Percentiles rank a stretch among this genome's conserved stretches.
Evolutionary conservation across 73 alveolate species (phyloP).

Genomic region (Paraurostyla sp.): DNA sequence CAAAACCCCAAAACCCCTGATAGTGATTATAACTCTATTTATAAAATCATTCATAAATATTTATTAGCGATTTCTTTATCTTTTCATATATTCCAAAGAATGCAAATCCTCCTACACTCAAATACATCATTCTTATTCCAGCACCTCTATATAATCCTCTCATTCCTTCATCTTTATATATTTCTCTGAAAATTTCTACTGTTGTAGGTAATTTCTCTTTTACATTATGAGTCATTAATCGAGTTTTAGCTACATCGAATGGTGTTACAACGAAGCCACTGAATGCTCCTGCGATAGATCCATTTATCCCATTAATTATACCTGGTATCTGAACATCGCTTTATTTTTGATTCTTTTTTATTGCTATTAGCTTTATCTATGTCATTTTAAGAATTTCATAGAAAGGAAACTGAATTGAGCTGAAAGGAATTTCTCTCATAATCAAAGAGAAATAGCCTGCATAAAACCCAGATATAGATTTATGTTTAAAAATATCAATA

Average conservation of each 20-base stretch:
- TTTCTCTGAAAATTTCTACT: background rate
- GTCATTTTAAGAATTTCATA: conserved; percentile 77
- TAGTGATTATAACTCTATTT: background rate
- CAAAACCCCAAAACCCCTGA: too few species aligned
- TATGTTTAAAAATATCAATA: conserved; percentile 56
- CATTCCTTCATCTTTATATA: conserved; percentile 66
- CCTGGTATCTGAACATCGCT: conserved; percentile 7
- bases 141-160: conserved; percentile 72
- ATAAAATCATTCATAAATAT: conserved; percentile 30
- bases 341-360: background rate
- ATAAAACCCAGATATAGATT: conserved; percentile 81
- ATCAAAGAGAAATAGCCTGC: conserved; percentile 81
- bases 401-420: conserved; percentile 83
- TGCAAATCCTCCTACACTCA: conserved; percentile 73
- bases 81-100: conserved; percentile 76
- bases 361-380: conserved; percentile 47
- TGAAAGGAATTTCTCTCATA: conserved; percentile 88
- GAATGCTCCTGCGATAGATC: conserved; percentile 82
- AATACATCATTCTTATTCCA: conserved; percentile 60
- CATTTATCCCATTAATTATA: conserved; percentile 58
- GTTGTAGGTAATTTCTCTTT: conserved; percentile 32
- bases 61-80: conserved; percentile 21
- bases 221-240: conserved; percentile 72
- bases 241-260: conserved; percentile 79
- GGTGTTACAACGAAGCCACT: conserved; percentile 83